phyloP scores from a whole-genome alignment of 306 rosid genomes.

The Lathyrus oleraceus region DNA sequence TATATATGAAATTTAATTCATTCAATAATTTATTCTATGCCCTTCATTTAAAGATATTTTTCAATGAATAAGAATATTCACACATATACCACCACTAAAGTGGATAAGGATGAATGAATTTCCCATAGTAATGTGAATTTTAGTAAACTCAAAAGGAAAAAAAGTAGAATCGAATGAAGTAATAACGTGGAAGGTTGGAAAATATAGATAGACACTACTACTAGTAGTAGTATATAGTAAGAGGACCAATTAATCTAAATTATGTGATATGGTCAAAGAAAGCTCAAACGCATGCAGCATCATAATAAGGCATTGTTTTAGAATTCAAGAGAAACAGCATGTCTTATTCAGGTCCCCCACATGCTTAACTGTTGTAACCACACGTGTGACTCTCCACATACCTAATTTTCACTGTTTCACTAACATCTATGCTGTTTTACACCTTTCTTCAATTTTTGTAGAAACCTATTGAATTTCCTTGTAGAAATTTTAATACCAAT shows the following conservation, averaged over 20 bases:
- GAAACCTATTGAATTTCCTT: background rate
- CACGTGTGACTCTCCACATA: constrained; percentile 43
- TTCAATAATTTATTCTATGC: too few relatives aligned
- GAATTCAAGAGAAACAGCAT: constrained; percentile 25
- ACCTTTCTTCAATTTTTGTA: background rate
- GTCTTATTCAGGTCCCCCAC: constrained; percentile 47
- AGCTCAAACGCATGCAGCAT: constrained; percentile 11
- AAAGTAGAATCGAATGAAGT: constrained; percentile 4
- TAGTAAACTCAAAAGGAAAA: constrained; percentile 4
- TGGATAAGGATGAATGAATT: constrained; percentile 41
- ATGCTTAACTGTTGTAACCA: constrained; percentile 34
- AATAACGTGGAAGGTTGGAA: constrained; percentile 39
- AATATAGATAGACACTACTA: background rate
- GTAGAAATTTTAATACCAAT: constrained; percentile 31
- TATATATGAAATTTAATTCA: too few relatives aligned
- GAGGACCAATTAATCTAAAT: background rate
- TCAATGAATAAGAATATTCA: constrained; percentile 2
- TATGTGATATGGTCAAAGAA: constrained; percentile 19
- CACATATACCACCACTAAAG: background rate
- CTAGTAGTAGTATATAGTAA: background rate
- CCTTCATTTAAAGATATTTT: background rate
- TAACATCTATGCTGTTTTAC: constrained; percentile 19
- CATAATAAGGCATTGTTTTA: background rate
- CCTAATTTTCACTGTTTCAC: constrained; percentile 18
- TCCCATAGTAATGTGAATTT: background rate